phyloP scores from a whole-genome alignment of 2,329 filamentous ascomycete genomes.

The Westerdykella sp. region DNA sequence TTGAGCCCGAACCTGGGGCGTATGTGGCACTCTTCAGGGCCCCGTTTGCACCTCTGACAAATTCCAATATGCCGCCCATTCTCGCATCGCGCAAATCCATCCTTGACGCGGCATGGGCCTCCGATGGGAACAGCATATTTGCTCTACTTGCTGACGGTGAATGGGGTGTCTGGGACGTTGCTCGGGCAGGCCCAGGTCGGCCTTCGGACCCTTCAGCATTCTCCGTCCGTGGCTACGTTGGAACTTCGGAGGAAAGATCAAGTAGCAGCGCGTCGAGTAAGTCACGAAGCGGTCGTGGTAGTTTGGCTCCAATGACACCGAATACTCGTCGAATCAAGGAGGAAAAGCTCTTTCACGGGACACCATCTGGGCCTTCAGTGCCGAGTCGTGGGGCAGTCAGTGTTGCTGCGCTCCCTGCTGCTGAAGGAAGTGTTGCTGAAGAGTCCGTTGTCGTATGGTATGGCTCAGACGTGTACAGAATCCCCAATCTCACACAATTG shows the following conservation, averaged over 20 bases:
- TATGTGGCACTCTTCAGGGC: slow-evolving; percentile 31
- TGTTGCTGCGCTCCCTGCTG: slow-evolving; percentile 28
- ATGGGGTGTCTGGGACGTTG: slow-evolving; percentile 49
- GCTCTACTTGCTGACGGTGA: slow-evolving; percentile 45
- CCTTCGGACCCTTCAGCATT: slow-evolving; percentile 28
- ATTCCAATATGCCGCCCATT: slow-evolving; percentile 17
- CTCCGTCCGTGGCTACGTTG: slow-evolving; percentile 31
- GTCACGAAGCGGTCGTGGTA: slow-evolving; percentile 26
- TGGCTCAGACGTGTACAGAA: slow-evolving; percentile 39
- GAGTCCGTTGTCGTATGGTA: slow-evolving; percentile 46
- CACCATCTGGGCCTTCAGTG: slow-evolving; percentile 23
- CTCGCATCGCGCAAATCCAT: slow-evolving; percentile 42
- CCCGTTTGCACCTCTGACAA: slow-evolving; percentile 25
- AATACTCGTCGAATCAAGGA: slow-evolving; percentile 45
- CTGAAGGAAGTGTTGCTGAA: slow-evolving; percentile 31
- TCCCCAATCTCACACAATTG: slow-evolving; percentile 41
- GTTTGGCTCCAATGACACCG: slow-evolving; percentile 47
- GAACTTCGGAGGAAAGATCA: slow-evolving; percentile 18
- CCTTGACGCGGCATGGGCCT: slow-evolving; percentile 45
- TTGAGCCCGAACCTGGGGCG: slow-evolving; percentile 16
- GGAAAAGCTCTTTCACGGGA: slow-evolving; percentile 41
- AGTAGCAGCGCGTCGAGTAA: slow-evolving; percentile 24
- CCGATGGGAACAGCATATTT: slow-evolving; percentile 43
- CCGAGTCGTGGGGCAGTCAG: slow-evolving; percentile 41
- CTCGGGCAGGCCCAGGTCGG: slow-evolving; percentile 28